A percentile compares a stretch with the other conserved stretches of the same genome.
Evolutionary conservation across 148 eudicot genomes (phyloP).

Genomic region (Cornus kousa): DNA sequence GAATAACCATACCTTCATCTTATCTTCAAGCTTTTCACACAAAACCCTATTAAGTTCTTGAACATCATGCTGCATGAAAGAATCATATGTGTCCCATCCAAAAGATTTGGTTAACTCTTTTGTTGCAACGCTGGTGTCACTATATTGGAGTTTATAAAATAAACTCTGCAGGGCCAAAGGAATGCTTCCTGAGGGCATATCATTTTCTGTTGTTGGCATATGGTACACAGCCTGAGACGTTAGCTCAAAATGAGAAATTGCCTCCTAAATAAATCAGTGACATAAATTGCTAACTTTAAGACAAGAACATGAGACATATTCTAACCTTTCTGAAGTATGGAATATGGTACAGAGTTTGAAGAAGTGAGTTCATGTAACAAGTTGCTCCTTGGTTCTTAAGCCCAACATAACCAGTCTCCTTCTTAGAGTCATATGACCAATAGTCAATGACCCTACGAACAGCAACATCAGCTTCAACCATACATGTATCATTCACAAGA

Average conservation of each 20-base stretch:
- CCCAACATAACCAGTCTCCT: slow-evolving; percentile 93
- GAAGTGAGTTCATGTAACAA: slow-evolving; percentile 93
- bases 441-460: slow-evolving; percentile 71
- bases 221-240: slow-evolving; percentile 82
- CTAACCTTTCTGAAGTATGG: slow-evolving; percentile 90
- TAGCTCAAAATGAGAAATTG: slow-evolving; percentile 14
- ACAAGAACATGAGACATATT: background rate
- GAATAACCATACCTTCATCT: slow-evolving; percentile 70
- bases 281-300: background rate
- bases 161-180: slow-evolving; percentile 87
- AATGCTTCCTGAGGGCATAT: slow-evolving; percentile 70
- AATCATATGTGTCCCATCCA: slow-evolving; percentile 95
- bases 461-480: slow-evolving; percentile 86
- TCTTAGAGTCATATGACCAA: slow-evolving; percentile 88
- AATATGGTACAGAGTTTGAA: slow-evolving; percentile 84
- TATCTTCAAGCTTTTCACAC: slow-evolving; percentile 90
- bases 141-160: slow-evolving; percentile 89
- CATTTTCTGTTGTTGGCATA: slow-evolving; percentile 97
- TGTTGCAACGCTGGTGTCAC: slow-evolving; percentile 80
- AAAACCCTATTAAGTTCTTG: slow-evolving; percentile 92
- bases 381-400: slow-evolving; percentile 98
- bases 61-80: slow-evolving; percentile 98
- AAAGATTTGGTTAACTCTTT: slow-evolving; percentile 93
- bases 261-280: slow-evolving; percentile 1
- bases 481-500: slow-evolving; percentile 65